Percentiles rank a stretch among this genome's conserved stretches.
These are phyloP conservation scores for Fusarium nanum DNA, from an alignment of 2,329 filamentous ascomycete genomes.

Conservation along the genomic window DNA sequence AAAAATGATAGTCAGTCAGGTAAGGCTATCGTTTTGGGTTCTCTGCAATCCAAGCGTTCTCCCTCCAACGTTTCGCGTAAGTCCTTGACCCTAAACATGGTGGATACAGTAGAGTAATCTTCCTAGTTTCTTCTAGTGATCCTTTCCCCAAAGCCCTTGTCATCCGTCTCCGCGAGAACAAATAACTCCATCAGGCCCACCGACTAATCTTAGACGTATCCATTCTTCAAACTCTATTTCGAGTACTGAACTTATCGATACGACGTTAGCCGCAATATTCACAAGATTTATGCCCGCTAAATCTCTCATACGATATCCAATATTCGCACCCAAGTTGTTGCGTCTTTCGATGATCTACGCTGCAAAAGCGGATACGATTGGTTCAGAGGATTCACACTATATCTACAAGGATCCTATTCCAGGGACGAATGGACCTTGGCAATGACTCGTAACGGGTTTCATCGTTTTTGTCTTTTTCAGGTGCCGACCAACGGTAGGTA, in stretches of 20 bases:
- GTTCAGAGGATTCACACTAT: not conserved
- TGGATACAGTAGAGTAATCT: not conserved
- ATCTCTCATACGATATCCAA: not conserved
- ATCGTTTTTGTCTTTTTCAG: not conserved
- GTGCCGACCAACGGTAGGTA: constrained; percentile 1
- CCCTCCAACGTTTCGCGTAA: constrained; percentile 1
- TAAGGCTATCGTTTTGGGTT: not conserved
- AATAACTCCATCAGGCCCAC: not conserved
- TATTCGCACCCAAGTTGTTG: not conserved
- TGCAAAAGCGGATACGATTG: not conserved
- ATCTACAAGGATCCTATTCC: not conserved
- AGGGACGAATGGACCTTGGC: not conserved
- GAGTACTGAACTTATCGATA: not conserved
- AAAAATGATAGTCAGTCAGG: not conserved
- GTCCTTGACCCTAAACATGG: not conserved
- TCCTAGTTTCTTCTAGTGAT: not conserved
- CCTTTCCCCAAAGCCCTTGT: not conserved
- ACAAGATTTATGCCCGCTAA: not conserved
- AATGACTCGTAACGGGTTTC: constrained; percentile 6
- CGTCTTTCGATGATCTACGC: not conserved
- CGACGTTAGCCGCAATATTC: not conserved
- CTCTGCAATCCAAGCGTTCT: not conserved
- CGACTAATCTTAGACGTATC: not conserved
- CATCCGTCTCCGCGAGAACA: not conserved
- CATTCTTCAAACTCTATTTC: not conserved